Percentiles rank a stretch among this genome's conserved stretches.
Evolutionary conservation across 202 grass and related monocot genomes (phyloP).

Genomic region (Hordeum pubiflorum): DNA sequence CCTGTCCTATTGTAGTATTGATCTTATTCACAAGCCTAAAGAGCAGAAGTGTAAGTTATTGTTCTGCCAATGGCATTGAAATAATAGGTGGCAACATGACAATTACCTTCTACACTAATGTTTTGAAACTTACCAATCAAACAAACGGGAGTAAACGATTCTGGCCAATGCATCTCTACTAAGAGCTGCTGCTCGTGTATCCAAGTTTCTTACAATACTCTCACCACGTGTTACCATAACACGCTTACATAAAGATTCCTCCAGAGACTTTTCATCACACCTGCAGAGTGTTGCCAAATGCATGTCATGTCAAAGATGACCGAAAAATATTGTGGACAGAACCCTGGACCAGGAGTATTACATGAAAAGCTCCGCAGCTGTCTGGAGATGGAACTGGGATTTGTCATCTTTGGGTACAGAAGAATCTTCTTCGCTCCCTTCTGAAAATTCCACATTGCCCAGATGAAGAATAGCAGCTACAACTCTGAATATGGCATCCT

Average conservation of each 20-base stretch:
- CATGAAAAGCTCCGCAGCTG: slow-evolving; percentile 96
- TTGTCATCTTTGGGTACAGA: slow-evolving; percentile 83
- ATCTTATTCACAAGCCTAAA: slow-evolving; percentile 95
- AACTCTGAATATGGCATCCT: slow-evolving; percentile 94
- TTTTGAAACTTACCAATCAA: slow-evolving; percentile 85
- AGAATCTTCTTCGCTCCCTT: slow-evolving; percentile 83
- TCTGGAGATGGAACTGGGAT: slow-evolving; percentile 75
- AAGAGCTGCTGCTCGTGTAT: slow-evolving; percentile 66
- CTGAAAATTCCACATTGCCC: slow-evolving; percentile 90
- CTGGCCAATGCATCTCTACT: slow-evolving; percentile 91
- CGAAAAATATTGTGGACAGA: background rate
- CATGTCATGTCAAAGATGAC: slow-evolving; percentile 10
- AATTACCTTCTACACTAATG: slow-evolving; percentile 11
- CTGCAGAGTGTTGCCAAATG: slow-evolving; percentile 45
- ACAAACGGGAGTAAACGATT: slow-evolving; percentile 90
- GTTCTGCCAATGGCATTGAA: background rate
- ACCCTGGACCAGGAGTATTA: slow-evolving; percentile 31
- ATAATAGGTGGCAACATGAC: slow-evolving; percentile 10
- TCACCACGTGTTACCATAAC: slow-evolving; percentile 88
- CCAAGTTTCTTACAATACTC: slow-evolving; percentile 78
- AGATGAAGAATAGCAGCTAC: slow-evolving; percentile 99
- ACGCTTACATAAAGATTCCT: slow-evolving; percentile 89
- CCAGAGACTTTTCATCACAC: slow-evolving; percentile 79
- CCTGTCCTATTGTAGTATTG: slow-evolving; percentile 94
- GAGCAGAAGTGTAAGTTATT: slow-evolving; percentile 3